Conservation (phyloP, 768 basidiomycete species). For the Termitomyces sp. region DNA sequence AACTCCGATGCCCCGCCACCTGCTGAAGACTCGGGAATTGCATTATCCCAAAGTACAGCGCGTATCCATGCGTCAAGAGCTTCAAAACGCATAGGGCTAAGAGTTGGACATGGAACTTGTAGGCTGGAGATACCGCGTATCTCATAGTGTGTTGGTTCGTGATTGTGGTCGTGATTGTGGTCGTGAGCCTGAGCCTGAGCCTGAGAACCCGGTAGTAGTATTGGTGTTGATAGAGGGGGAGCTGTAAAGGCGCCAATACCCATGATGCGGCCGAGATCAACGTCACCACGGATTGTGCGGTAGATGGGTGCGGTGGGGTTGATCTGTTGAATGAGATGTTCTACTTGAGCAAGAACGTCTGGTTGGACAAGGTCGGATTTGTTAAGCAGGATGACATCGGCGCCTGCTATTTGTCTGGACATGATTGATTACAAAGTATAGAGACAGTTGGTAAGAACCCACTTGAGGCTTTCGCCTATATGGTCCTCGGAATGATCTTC, state of each 20-base stretch:
- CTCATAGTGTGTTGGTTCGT: conserved; percentile 52
- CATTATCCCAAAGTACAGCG: conserved; percentile 74
- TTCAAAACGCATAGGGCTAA: conserved; percentile 43
- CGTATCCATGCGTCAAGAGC: conserved; percentile 79
- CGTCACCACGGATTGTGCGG: conserved; percentile 61
- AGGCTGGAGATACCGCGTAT: conserved; percentile 81
- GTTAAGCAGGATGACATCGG: conserved; percentile 90
- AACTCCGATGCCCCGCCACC: conserved; percentile 24
- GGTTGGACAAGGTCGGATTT: conserved; percentile 74
- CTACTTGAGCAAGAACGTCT: conserved; percentile 40
- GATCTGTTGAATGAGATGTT: conserved; percentile 60
- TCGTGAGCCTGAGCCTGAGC: conserved; percentile 22
- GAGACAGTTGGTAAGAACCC: conserved; percentile 10
- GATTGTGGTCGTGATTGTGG: not conserved
- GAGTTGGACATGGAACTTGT: conserved; percentile 54
- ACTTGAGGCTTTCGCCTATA: conserved; percentile 79
- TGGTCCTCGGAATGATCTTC: conserved; percentile 63
- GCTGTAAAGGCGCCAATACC: conserved; percentile 75
- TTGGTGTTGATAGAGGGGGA: conserved; percentile 27
- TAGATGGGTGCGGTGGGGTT: conserved; percentile 80
- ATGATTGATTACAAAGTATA: not conserved
- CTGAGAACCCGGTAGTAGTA: conserved; percentile 15
- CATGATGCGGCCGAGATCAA: conserved; percentile 76
- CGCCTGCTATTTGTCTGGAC: conserved; percentile 82
- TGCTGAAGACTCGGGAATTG: conserved; percentile 31